These are phyloP conservation scores for Dipteronia dyeriana DNA, from an alignment of 345 rosid genomes.

Conservation along the genomic window DNA sequence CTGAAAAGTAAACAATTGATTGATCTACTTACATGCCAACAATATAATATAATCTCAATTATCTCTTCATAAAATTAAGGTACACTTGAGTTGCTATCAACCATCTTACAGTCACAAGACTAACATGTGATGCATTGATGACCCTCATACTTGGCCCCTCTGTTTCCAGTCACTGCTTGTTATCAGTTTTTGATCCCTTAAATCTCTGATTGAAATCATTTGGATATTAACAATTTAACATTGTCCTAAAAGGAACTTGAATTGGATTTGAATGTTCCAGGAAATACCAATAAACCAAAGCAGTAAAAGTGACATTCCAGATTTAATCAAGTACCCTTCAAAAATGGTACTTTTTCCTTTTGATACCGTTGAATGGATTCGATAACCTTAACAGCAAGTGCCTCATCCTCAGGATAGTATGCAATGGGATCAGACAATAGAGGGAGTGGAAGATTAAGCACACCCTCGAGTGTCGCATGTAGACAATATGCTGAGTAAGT, in stretches of 20 bases:
- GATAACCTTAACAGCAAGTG: slow-evolving; percentile 49
- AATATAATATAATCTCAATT: not conserved
- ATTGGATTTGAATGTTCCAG: not conserved
- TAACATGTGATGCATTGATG: not conserved
- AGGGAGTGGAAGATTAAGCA: slow-evolving; percentile 55
- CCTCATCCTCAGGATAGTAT: slow-evolving; percentile 78
- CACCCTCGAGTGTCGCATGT: slow-evolving; percentile 87
- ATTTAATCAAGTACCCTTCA: slow-evolving; percentile 34
- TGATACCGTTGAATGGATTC: slow-evolving; percentile 53
- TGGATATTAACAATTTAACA: not conserved
- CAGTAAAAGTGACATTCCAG: not conserved
- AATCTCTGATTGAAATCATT: not conserved
- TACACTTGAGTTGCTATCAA: not conserved
- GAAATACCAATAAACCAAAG: not conserved
- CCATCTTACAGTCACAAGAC: not conserved
- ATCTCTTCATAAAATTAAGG: not conserved
- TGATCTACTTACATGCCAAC: not conserved
- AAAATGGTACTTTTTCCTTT: slow-evolving; percentile 44
- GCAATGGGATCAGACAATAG: slow-evolving; percentile 63
- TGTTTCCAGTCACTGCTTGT: not conserved
- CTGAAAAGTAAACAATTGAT: not conserved
- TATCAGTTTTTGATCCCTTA: not conserved
- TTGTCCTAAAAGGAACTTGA: not conserved
- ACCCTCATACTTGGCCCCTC: not conserved
- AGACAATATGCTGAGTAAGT: slow-evolving; percentile 92